Conservation (phyloP, 75 land plant genomes). For the Sequoia sempervirens region DNA sequence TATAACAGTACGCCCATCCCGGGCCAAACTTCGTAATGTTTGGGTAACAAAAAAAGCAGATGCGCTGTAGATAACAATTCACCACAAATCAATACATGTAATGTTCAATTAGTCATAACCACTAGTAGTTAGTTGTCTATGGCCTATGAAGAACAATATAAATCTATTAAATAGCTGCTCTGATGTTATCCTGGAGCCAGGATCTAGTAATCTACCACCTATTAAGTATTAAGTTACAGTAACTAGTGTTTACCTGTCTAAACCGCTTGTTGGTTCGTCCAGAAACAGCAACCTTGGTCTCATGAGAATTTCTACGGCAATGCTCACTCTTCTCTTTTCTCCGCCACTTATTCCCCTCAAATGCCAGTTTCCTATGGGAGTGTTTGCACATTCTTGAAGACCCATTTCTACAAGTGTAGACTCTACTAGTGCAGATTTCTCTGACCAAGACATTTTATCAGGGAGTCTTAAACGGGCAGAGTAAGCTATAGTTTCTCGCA, state of each 20-base stretch:
- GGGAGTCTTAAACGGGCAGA: conserved; percentile 87
- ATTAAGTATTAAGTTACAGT: background rate
- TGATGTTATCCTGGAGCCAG: background rate
- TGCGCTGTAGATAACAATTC: conserved; percentile 41
- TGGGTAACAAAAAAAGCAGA: conserved; percentile 84
- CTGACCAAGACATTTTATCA: conserved; percentile 60
- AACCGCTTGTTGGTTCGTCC: conserved; percentile 96
- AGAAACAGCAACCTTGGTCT: conserved; percentile 84
- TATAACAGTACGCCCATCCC: conserved; percentile 78
- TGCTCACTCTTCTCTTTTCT: conserved; percentile 91
- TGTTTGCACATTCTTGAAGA: conserved; percentile 92
- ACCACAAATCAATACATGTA: background rate
- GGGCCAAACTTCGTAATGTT: conserved; percentile 54
- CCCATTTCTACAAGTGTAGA: conserved; percentile 93
- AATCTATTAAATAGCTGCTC: background rate
- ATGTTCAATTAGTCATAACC: background rate
- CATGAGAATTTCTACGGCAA: conserved; percentile 91
- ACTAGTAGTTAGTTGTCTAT: background rate
- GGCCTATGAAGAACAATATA: background rate
- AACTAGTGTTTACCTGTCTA: conserved; percentile 61
- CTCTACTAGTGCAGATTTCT: conserved; percentile 76
- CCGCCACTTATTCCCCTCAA: conserved; percentile 93
- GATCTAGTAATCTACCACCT: too few relatives aligned
- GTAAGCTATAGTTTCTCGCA: conserved; percentile 72
- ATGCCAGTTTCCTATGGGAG: conserved; percentile 96